phyloP scores from a whole-genome alignment of 106 monocot species.

The Dendrobium officinale region DNA sequence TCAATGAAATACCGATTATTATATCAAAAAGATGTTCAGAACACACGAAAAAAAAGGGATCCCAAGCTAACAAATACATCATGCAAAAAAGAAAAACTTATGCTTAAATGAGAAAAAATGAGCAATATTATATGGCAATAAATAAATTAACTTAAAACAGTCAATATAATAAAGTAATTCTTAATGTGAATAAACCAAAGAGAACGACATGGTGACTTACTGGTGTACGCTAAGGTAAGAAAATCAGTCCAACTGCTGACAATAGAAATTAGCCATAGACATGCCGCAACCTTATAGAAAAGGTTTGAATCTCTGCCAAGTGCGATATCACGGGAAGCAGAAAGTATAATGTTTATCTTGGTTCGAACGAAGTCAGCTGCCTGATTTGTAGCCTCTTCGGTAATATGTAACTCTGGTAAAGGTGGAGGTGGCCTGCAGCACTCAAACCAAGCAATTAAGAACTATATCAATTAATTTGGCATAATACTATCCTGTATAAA shows the following conservation, averaged over 20 bases:
- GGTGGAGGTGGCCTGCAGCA: conserved; percentile 77
- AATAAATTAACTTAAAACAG: background rate
- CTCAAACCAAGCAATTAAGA: background rate
- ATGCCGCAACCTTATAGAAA: conserved; percentile 41
- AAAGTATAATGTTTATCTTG: conserved; percentile 38
- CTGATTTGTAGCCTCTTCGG: conserved; percentile 35
- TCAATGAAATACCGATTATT: too few relatives aligned
- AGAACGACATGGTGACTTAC: conserved; percentile 21
- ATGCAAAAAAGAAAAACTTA: too few relatives aligned
- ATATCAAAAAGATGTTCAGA: too few relatives aligned
- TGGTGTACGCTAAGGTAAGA: conserved; percentile 43
- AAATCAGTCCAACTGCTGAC: conserved; percentile 52
- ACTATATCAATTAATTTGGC: background rate
- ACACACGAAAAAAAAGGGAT: too few relatives aligned
- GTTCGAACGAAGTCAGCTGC: conserved; percentile 29
- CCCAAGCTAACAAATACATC: too few relatives aligned
- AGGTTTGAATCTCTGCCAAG: conserved; percentile 57
- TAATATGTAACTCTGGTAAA: conserved; percentile 51
- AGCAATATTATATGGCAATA: background rate
- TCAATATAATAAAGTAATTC: background rate
- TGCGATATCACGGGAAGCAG: conserved; percentile 34
- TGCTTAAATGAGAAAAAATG: too few relatives aligned
- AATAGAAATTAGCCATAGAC: conserved; percentile 50
- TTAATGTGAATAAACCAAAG: conserved; percentile 1
- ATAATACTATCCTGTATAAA: background rate